Conservation (phyloP, 805 yeast genomes). For the Saccharomycopsis sp. region DNA sequence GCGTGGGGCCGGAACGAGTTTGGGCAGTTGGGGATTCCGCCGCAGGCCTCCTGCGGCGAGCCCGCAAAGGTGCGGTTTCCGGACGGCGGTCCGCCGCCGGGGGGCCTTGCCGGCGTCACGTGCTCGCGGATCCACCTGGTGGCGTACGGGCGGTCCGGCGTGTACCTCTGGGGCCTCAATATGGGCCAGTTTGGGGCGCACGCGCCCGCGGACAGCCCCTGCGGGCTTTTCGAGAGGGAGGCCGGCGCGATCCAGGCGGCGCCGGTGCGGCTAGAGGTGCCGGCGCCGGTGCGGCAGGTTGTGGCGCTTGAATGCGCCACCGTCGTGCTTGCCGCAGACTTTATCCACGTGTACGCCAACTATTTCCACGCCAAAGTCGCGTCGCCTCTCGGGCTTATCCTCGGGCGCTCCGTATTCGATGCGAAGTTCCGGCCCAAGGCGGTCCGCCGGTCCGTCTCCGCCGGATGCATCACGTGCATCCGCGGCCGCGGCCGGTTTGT, state of each 20-base stretch:
- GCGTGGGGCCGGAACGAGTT: constrained; percentile 75
- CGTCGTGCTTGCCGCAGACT: constrained; percentile 53
- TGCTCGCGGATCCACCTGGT: constrained; percentile 68
- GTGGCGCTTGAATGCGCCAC: constrained; percentile 66
- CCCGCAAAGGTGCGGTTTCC: constrained; percentile 39
- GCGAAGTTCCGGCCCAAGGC: constrained; percentile 47
- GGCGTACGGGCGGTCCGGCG: constrained; percentile 42
- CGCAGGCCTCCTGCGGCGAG: constrained; percentile 21
- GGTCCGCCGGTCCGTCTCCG: constrained; percentile 44
- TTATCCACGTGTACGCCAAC: constrained; percentile 54
- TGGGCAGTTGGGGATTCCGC: constrained; percentile 61
- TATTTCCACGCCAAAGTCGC: constrained; percentile 48
- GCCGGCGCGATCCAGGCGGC: constrained; percentile 34
- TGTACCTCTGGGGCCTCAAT: constrained; percentile 72
- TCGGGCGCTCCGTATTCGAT: too few relatives aligned
- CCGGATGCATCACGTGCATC: constrained; percentile 29
- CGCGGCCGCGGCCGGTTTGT: constrained; percentile 37
- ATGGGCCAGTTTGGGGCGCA: constrained; percentile 72
- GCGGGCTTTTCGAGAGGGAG: constrained; percentile 25
- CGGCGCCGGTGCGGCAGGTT: constrained; percentile 49
- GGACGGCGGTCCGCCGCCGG: constrained; percentile 34
- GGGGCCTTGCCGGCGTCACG: constrained; percentile 37
- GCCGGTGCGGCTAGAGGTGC: constrained; percentile 39
- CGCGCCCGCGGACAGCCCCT: constrained; percentile 9
- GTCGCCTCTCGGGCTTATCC: constrained; percentile 27